Percentiles rank a stretch among this genome's conserved stretches.
Evolutionary conservation across 176 grass and related monocot genomes (phyloP).

Genomic region (Rhynchospora tenuis): DNA sequence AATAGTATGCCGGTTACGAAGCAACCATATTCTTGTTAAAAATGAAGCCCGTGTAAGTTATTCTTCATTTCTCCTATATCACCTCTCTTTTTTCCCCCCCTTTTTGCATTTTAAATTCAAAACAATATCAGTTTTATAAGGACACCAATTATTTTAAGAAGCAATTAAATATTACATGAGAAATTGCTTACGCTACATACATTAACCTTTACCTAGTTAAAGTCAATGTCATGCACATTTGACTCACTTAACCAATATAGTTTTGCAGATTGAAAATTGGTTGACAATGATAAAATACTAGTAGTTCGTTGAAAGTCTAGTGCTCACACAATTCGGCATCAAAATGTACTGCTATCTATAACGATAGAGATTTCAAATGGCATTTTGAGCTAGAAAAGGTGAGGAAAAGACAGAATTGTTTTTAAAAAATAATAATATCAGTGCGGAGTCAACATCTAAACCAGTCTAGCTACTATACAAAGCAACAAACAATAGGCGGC

Average conservation of each 20-base stretch:
- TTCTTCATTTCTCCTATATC: not conserved
- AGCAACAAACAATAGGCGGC: not conserved
- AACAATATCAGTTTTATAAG: too few species aligned
- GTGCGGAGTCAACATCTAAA: not conserved
- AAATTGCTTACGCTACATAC: not conserved
- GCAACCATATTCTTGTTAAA: not conserved
- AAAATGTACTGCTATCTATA: not conserved
- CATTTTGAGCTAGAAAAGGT: not conserved
- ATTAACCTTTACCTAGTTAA: too few species aligned
- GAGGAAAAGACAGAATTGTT: not conserved
- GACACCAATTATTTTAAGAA: not conserved
- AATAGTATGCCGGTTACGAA: not conserved
- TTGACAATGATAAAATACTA: not conserved
- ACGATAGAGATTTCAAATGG: not conserved
- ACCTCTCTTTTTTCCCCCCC: not conserved
- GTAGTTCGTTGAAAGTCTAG: too few species aligned
- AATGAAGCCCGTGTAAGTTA: not conserved
- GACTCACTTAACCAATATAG: not conserved
- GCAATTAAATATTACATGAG: not conserved
- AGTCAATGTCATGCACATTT: not conserved
- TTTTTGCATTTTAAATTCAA: too few species aligned
- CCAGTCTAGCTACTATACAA: not conserved
- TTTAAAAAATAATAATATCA: not conserved
- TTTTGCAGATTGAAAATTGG: not conserved
- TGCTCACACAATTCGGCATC: not conserved